Base-by-base conservation (phyloP, 768 basidiomycete genomes). In the Leucosporidium creatinivorum region DNA sequence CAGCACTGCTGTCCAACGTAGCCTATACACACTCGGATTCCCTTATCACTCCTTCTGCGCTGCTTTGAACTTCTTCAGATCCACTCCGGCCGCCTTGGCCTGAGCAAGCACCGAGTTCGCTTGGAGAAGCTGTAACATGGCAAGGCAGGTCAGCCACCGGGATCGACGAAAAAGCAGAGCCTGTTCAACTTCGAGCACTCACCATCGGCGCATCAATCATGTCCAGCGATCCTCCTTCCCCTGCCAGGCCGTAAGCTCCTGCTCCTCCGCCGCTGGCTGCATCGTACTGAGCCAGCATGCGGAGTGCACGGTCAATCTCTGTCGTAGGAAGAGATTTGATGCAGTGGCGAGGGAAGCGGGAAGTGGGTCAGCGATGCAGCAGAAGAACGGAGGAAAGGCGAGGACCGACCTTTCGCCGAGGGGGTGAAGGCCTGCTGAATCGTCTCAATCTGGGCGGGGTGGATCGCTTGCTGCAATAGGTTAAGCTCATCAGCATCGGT, bases 161-260 rank as follows among this genome's bases (percentile, higher is more conserved):
- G n/a, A n/a, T n/a, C n/a, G n/a, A n/a, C n/a, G n/a, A n/a, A n/a
- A n/a, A n/a, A n/a, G n/a, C n/a, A n/a, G n/a, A n/a, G n/a, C n/a
- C n/a, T n/a, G n/a, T n/a, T n/a, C n/a, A n/a, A n/a, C n/a, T n/a
- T n/a, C n/a, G n/a, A n/a, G n/a, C n/a, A n/a, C 89, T 88, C 52
- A 93, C 80, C 87, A 94, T 91, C 0, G 91, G 91, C 12, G 88
- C 88, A 77, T 94, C 91, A 47, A 93, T 87, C 91, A 93, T 93
- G 75, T 44, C 13, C 39, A 87, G 85, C 55, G 56, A 69, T 15
- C 50, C 64, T 6, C 73, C 77, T 58, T 85, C 86, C 4, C 82
- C 81, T 52, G 80, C 82, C 50, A 81, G 76, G 0, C 89, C 90
- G 51, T 88, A 84, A 3, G 91, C 92, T 6, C 89, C 89, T 25